Conservation (phyloP, 306 rosid species). For the Mucuna pruriens region DNA sequence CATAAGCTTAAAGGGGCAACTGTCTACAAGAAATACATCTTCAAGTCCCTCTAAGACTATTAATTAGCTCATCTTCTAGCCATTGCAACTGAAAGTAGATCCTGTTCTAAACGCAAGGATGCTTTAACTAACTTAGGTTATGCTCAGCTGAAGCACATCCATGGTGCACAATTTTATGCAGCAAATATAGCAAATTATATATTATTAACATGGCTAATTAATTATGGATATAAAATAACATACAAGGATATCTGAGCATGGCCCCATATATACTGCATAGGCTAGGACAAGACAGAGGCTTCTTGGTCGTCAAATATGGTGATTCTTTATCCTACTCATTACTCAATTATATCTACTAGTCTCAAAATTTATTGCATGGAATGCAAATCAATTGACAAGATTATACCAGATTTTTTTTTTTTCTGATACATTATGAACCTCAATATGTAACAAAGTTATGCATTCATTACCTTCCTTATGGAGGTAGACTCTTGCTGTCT, state of each 20-base stretch:
- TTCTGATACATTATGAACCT: conserved; percentile 20
- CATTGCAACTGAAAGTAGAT: neutral
- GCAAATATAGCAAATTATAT: neutral
- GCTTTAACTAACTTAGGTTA: neutral
- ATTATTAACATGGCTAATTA: neutral
- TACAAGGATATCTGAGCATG: too few relatives aligned
- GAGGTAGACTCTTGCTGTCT: conserved; percentile 68
- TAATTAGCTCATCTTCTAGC: neutral
- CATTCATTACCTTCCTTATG: conserved; percentile 59
- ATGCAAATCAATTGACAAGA: conserved; percentile 23
- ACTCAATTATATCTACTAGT: neutral
- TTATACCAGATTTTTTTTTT: neutral
- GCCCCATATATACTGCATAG: neutral
- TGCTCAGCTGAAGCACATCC: neutral
- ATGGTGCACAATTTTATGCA: conserved; percentile 1
- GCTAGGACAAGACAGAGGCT: neutral
- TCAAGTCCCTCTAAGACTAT: neutral
- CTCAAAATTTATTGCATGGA: neutral
- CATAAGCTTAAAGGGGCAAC: conserved; percentile 20
- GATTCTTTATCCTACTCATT: neutral
- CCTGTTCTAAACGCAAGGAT: neutral
- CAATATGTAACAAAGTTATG: conserved; percentile 13
- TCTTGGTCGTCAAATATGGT: conserved; percentile 13
- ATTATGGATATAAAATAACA: neutral
- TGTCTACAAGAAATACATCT: neutral